phyloP scores from a whole-genome alignment of 306 rosid genomes.

The Leucaena leucocephala region DNA sequence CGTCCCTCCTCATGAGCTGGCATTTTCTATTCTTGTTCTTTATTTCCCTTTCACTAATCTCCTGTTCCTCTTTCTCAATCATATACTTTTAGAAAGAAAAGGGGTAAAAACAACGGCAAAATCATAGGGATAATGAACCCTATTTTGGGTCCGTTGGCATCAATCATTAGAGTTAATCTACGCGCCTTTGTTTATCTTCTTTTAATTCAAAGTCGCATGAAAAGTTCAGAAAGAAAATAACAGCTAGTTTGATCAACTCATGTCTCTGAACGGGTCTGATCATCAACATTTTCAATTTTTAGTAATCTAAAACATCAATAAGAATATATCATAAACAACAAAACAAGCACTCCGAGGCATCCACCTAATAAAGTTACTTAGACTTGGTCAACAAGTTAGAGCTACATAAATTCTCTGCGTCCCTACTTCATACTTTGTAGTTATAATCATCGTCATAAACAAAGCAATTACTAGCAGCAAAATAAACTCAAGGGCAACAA shows the following conservation, averaged over 20 bases:
- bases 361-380: not conserved
- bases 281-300: not conserved
- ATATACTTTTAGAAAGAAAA: not conserved
- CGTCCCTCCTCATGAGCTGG: conserved; percentile 2
- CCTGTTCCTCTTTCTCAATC: not conserved
- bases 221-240: not conserved
- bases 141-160: not conserved
- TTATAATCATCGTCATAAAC: too few relatives aligned
- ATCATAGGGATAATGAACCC: not conserved
- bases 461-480: conserved; percentile 21
- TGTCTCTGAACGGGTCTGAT: not conserved
- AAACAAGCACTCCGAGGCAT: not conserved
- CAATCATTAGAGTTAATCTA: not conserved
- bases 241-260: not conserved
- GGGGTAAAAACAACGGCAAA: not conserved
- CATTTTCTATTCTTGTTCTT: conserved; percentile 5
- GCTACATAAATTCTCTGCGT: conserved; percentile 16
- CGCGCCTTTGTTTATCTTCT: not conserved
- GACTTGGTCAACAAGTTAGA: conserved; percentile 15
- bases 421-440: conserved; percentile 34
- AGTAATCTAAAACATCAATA: not conserved
- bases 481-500: conserved; percentile 35
- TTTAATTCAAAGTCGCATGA: not conserved
- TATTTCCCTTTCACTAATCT: not conserved
- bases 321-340: not conserved